Evolutionary conservation across 768 basidiomycete species (phyloP).

Genomic region (Suillus occidentalis): DNA sequence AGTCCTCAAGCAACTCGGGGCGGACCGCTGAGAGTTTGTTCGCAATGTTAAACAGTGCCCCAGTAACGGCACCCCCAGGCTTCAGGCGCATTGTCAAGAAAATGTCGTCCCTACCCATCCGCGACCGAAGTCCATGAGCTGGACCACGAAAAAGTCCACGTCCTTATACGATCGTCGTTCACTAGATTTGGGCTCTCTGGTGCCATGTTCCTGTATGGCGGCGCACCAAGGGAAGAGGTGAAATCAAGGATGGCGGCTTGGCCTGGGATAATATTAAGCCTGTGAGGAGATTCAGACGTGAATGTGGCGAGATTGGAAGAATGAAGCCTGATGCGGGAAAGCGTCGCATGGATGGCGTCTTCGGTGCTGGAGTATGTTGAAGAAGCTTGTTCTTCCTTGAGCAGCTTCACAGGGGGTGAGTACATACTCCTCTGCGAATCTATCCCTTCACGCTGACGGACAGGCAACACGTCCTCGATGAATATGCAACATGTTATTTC

Average conservation of each 20-base stretch:
- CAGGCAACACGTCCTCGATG: constrained; percentile 54
- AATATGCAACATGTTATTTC: constrained; percentile 51
- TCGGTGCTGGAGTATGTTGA: constrained; percentile 30
- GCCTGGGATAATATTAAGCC: constrained; percentile 41
- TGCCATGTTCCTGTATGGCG: constrained; percentile 56
- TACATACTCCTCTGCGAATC: constrained; percentile 45
- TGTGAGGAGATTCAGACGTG: constrained; percentile 41
- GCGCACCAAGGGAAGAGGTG: constrained; percentile 46
- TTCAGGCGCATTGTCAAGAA: constrained; percentile 58
- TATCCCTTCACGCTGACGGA: constrained; percentile 43
- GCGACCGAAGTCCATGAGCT: not conserved
- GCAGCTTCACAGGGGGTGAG: constrained; percentile 56
- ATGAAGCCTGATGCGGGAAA: constrained; percentile 45
- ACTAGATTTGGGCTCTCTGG: constrained; percentile 46
- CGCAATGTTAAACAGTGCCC: constrained; percentile 51
- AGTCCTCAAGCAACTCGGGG: constrained; percentile 43
- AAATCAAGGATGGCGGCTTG: constrained; percentile 60
- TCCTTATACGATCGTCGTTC: constrained; percentile 65
- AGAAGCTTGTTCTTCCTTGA: constrained; percentile 46
- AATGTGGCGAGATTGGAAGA: constrained; percentile 54
- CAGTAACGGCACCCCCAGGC: constrained; percentile 53
- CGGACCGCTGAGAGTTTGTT: constrained; percentile 39
- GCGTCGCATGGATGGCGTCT: constrained; percentile 25
- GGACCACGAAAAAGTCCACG: too few relatives aligned
- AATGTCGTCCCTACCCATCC: constrained; percentile 23